A percentile compares a stretch with the other conserved stretches of the same genome.
These are phyloP conservation scores for Ophiostoma piceae DNA, from an alignment of 2,329 filamentous ascomycete genomes.

Conservation along the genomic window DNA sequence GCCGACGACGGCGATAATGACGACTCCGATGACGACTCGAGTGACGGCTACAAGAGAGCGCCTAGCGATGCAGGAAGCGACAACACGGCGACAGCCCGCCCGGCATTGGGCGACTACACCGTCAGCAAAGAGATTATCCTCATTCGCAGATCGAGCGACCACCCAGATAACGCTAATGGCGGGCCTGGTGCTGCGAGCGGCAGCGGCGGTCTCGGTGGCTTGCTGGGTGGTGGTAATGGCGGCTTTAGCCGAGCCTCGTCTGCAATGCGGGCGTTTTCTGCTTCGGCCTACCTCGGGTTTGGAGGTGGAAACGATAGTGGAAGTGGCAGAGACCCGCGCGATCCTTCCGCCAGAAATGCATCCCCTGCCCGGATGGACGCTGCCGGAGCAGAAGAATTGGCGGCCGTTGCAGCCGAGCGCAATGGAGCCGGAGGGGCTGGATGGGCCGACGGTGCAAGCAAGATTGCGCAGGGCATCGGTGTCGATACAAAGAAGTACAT, in stretches of 20 bases:
- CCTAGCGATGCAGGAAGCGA: constrained; percentile 16
- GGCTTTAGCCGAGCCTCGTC: constrained; percentile 36
- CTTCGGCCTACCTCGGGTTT: constrained; percentile 23
- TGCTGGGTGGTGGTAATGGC: background rate
- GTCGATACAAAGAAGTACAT: constrained; percentile 72
- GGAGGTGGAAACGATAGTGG: background rate
- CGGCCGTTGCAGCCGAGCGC: constrained; percentile 29
- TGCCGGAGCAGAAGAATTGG: constrained; percentile 32
- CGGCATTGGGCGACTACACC: constrained; percentile 24
- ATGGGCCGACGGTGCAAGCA: constrained; percentile 52
- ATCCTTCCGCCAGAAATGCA: constrained; percentile 29
- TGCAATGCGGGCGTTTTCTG: constrained; percentile 24
- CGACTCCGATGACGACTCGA: background rate
- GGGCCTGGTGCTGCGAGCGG: constrained; percentile 31
- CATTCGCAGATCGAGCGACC: constrained; percentile 55
- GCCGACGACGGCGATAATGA: constrained; percentile 17
- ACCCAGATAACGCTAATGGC: constrained; percentile 35
- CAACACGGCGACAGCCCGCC: constrained; percentile 17
- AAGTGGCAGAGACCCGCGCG: background rate
- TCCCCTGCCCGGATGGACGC: constrained; percentile 32
- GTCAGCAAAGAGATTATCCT: constrained; percentile 57
- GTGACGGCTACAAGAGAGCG: constrained; percentile 3
- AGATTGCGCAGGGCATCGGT: constrained; percentile 66
- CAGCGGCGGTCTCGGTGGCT: background rate
- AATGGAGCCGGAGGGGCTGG: constrained; percentile 26